Evolutionary conservation across 345 rosid genomes (phyloP).

Genomic region (Ceriops decandra): DNA sequence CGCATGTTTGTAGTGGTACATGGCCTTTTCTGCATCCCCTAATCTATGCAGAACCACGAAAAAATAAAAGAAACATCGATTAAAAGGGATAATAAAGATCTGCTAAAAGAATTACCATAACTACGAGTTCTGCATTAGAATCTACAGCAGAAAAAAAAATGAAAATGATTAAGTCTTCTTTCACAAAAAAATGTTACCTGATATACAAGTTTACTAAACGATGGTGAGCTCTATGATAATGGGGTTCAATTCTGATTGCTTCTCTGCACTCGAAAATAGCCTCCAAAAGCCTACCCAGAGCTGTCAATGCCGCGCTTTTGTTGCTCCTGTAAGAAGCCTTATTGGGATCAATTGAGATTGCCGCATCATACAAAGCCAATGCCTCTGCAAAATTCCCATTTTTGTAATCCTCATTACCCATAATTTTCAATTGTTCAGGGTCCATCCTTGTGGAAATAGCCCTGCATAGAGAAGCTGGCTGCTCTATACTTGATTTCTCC

Average conservation of each 20-base stretch:
- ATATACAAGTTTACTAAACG: constrained; percentile 77
- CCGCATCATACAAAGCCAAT: constrained; percentile 86
- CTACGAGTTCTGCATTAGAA: too few species aligned
- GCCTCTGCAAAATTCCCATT: constrained; percentile 86
- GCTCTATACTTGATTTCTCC: constrained; percentile 21
- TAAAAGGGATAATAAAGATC: not conserved
- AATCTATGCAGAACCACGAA: constrained; percentile 37
- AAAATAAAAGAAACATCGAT: too few species aligned
- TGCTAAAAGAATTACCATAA: too few species aligned
- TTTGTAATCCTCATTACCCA: constrained; percentile 98
- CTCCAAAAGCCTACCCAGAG: constrained; percentile 74
- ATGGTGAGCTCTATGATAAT: constrained; percentile 87
- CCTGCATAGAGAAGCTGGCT: constrained; percentile 59
- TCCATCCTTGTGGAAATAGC: constrained; percentile 91
- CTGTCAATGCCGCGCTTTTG: constrained; percentile 86
- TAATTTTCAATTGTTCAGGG: constrained; percentile 82
- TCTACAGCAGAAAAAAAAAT: too few species aligned
- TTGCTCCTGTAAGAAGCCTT: constrained; percentile 92
- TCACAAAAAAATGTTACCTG: constrained; percentile 38
- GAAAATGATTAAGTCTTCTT: too few species aligned
- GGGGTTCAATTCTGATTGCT: constrained; percentile 82
- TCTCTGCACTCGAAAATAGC: constrained; percentile 91
- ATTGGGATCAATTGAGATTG: constrained; percentile 77
- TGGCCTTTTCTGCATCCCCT: constrained; percentile 86
- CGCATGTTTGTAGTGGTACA: constrained; percentile 77